Evolutionary conservation across 352 stramenopile species (phyloP), one percentile per base, ranked within the genome.

Genomic region (Pythium vanterpoolii): DNA sequence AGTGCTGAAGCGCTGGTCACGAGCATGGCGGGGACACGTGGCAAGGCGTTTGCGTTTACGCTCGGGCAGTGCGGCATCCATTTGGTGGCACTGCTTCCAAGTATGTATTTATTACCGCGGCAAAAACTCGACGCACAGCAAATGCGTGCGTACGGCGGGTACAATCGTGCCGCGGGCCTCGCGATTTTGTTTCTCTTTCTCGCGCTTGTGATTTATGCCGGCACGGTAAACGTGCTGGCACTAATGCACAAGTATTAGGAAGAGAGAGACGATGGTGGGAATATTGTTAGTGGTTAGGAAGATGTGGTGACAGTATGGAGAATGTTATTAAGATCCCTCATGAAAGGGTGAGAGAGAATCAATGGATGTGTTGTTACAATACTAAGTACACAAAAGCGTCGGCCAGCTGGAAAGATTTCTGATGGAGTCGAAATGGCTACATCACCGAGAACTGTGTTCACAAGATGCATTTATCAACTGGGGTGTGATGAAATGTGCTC

Each of bases 71-170:
- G 42, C 38, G 61, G 28, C 34, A 69, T 73, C 48, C 64, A 66
- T 43, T 40, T 63, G 49, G 36, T 69, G 42, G 60, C 55, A 26
- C 42, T 73, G 6, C 36, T 69, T 28, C 66, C 61, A 27, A 73
- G 67, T 28, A 45, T 70, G 39, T 72, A 72, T 72, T 67, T 73
- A 66, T 69, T 73, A 54, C 66, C 66, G 19, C 52, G 56, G 21
- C 59, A 73, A 34, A 69, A 69, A 45, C 66, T 69, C 38, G 62
- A 73, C 39, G 66, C 66, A 34, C 66, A 69, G 61, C 61, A 73
- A 51, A 73, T 73, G 61, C 66, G 66, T 27, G 34, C 61, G 10
- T 69, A 66, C 39, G 66, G 66, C 19, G 64, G 64, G 36, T 66
- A 66, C 64, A 50, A 66, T 27, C 64, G 54, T 14, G 42, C 30